A percentile compares a stretch with the other conserved stretches of the same genome.
Evolutionary conservation across 2,329 filamentous ascomycete species (phyloP).

Genomic region (Alternaria infectoria): DNA sequence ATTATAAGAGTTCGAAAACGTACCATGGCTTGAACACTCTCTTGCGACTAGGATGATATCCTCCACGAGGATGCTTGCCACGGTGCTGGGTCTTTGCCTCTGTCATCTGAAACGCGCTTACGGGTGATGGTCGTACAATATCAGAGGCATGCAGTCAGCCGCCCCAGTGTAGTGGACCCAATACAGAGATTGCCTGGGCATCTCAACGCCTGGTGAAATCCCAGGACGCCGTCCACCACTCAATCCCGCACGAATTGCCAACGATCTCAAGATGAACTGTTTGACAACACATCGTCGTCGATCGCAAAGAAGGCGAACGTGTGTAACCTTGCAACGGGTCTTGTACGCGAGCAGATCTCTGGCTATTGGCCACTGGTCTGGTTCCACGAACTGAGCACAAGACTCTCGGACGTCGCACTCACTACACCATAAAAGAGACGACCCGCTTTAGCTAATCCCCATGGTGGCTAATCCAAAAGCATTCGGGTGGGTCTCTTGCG

Average conservation of each 20-base stretch:
- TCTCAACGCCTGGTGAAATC: neutral
- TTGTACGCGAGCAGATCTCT: constrained; percentile 21
- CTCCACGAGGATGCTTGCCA: constrained; percentile 33
- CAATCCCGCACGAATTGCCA: neutral
- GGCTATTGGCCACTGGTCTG: constrained; percentile 21
- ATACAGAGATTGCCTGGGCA: neutral
- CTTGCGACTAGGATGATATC: neutral
- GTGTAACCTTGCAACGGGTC: constrained; percentile 29
- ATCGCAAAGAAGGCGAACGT: constrained; percentile 14
- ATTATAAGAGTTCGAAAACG: constrained; percentile 3
- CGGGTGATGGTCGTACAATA: constrained; percentile 10
- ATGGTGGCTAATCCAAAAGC: neutral
- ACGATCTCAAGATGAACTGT: neutral
- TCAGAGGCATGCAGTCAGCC: constrained; percentile 9
- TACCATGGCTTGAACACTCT: constrained; percentile 8
- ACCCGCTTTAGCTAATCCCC: constrained; percentile 28
- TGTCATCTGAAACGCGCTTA: constrained; percentile 38
- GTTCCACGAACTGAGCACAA: constrained; percentile 37
- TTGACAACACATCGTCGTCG: neutral
- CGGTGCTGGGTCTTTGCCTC: constrained; percentile 33
- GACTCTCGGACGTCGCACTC: constrained; percentile 43
- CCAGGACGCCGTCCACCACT: neutral
- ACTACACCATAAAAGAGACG: constrained; percentile 38
- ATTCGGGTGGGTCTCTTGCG: constrained; percentile 1
- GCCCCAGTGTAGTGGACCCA: neutral